A percentile compares a stretch with the other conserved stretches of the same genome.
phyloP scores from a whole-genome alignment of 2,329 filamentous ascomycete genomes.

The Fusarium cicatricum region DNA sequence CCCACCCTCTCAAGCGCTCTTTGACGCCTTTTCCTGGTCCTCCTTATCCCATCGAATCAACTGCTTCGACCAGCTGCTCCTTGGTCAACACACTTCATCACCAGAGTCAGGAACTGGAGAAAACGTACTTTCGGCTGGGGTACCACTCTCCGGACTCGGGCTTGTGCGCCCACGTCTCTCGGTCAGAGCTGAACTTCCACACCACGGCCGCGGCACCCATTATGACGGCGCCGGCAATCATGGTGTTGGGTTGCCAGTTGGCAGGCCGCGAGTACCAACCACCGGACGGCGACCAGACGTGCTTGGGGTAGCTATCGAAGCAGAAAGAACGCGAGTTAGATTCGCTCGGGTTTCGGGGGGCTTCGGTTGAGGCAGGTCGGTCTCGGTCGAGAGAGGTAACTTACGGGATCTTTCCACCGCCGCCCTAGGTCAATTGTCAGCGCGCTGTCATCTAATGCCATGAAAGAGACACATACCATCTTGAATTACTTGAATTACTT shows the following conservation, averaged over 20 bases:
- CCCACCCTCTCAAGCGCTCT: constrained; percentile 32
- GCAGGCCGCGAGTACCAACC: constrained; percentile 95
- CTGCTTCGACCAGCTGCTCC: constrained; percentile 55
- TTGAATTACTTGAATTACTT: constrained; percentile 58
- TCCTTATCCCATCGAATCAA: constrained; percentile 56
- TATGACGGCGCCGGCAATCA: constrained; percentile 74
- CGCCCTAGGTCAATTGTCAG: constrained; percentile 68
- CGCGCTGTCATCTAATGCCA: neutral
- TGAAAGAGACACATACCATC: constrained; percentile 58
- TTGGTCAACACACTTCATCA: constrained; percentile 32
- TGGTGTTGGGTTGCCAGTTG: constrained; percentile 96
- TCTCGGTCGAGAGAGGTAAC: constrained; percentile 41
- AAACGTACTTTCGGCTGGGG: constrained; percentile 81
- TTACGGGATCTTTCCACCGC: constrained; percentile 74
- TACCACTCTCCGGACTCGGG: constrained; percentile 81
- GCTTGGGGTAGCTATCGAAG: constrained; percentile 83
- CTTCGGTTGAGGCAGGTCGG: constrained; percentile 8
- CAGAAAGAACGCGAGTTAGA: constrained; percentile 18
- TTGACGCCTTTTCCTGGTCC: constrained; percentile 47
- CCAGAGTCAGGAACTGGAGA: neutral
- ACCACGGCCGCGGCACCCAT: constrained; percentile 72
- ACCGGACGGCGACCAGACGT: constrained; percentile 98
- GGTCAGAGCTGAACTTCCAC: constrained; percentile 77
- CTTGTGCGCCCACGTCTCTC: constrained; percentile 77
- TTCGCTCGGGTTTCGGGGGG: constrained; percentile 17